Percentiles rank a stretch among this genome's conserved stretches.
Evolutionary conservation across 768 basidiomycete genomes (phyloP).

Genomic region (Exidia glandulosa): DNA sequence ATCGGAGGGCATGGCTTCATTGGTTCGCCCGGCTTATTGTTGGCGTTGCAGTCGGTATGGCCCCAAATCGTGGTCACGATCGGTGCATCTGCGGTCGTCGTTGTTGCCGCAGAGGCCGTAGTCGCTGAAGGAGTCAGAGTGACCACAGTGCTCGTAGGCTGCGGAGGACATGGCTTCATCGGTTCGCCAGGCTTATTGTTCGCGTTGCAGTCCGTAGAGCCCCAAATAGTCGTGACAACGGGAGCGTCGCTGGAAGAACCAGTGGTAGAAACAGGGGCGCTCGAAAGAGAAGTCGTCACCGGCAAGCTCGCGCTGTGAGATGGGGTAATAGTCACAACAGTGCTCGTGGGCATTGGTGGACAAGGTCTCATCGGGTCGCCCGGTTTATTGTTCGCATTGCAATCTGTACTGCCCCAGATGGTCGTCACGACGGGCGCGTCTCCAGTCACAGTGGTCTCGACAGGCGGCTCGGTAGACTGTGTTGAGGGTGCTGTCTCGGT

Average conservation of each 20-base stretch:
- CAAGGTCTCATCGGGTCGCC: neutral
- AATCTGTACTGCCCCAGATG: neutral
- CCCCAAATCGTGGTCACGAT: neutral
- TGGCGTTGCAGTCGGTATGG: neutral
- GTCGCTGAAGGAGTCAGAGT: neutral
- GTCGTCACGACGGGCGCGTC: neutral
- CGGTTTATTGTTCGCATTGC: neutral
- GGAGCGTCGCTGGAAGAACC: neutral
- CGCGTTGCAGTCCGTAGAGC: neutral
- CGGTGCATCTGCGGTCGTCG: no score
- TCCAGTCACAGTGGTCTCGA: no score
- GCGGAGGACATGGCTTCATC: neutral
- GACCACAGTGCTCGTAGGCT: neutral
- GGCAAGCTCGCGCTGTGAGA: neutral
- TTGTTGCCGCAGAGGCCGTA: neutral
- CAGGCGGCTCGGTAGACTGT: neutral
- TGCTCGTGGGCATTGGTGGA: neutral
- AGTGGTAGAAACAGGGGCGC: neutral
- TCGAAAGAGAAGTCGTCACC: neutral
- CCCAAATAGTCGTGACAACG: neutral
- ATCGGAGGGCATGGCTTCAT: neutral
- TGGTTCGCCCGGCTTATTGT: neutral
- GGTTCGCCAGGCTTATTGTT: neutral
- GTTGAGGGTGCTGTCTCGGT: no score
- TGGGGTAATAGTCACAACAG: neutral